Evolutionary conservation across 306 rosid species (phyloP), one percentile per base, ranked within the genome.

Genomic region (Parietaria judaica): DNA sequence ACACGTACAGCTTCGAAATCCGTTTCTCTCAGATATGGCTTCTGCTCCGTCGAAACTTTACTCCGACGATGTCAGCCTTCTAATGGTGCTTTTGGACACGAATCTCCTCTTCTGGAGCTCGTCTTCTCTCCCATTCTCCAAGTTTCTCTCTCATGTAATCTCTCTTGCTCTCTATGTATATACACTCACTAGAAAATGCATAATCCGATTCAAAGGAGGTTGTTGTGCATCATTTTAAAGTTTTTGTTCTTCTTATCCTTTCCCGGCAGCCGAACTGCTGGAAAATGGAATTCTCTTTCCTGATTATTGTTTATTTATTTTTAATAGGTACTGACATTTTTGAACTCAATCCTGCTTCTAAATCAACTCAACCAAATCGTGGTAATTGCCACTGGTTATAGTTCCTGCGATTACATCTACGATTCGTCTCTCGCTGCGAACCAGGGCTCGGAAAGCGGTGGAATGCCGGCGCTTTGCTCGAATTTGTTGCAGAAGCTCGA

Each of bases 81-180:
- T 88, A 37, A 81, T 88, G 72, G 94, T 92, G 8, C 70, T 89
- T 48, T 66, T 92, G 15, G 98, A 88, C 82, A 80, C 95, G 34
- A 92, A 88, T 62, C 96, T 95, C 14, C 81, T 91, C 80, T 88
- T 91, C 76, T 91, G 96, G 98, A 55, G 72, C 79, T 46, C 87
- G 14, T 81, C 82, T 62, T 67, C 95, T 46, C 77, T 84, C 55
- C 75, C 85, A 0, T 91, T 91, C 78, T 78, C 88, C 72, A 81
- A 80, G n/a, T 88, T 85, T 13, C 84, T 91, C 80, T 84, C 96
- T 60, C 95, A 87, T 52, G 97, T 87, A 81, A 66, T 64, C 44
- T 47, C 14, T 52, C 36, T 52, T 46, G 31, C 55, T 48, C 14
- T 23, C 35, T 50, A 55, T 63, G 16, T 38, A 53, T 39, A 36